Evolutionary conservation across 2,329 filamentous ascomycete genomes (phyloP), one percentile per base, ranked within the genome.

Genomic region (Cryphonectria radicalis): DNA sequence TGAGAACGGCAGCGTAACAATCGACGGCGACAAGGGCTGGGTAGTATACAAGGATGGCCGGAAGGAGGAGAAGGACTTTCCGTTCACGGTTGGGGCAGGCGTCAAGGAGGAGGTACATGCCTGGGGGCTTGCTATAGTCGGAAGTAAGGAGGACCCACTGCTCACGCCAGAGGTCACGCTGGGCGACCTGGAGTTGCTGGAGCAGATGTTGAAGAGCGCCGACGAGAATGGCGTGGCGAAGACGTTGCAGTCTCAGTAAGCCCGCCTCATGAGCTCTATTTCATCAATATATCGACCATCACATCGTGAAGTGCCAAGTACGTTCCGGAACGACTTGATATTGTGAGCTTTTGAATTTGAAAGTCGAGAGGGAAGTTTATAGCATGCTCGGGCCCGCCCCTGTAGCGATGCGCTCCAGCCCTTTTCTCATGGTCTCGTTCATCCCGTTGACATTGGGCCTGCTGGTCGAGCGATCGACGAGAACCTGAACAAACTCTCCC

Each of bases 401-500:
- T 50, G 85, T 80, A 50, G 86, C 75, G 76, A 93, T 81, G 74
- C 83, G 87, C 79, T 88, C 84, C 69, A 93, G 81, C 1, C 90
- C 91, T 50, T 78, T 78, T 37, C 89, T 89, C 77, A 94, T 81
- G 66, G 81, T 82, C 10, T 82, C 77, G 63, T 84, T 85, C 89
- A 96, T 93, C 8, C 91, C 93, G 35, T 85, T 82, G 40, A 83
- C 80, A 35, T 85, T 87, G n/a, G 93, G 93, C 72, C 90, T 88
- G 74, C 91, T 89, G 22, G 88, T 92, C 53, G 86, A 86, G 67
- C 93, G 87, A 72, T 95, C 89, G n/a, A 97, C 92, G 82, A 95
- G 97, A 14, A 97, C 93, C 79, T 97, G 95, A 5, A 72, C 59
- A 32, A 96, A 94, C 76, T 92, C 92, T 1, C 94, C 94, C 0